Evolutionary conservation across 805 yeast genomes (phyloP).

Genomic region (Yarrowia alimentaria): DNA sequence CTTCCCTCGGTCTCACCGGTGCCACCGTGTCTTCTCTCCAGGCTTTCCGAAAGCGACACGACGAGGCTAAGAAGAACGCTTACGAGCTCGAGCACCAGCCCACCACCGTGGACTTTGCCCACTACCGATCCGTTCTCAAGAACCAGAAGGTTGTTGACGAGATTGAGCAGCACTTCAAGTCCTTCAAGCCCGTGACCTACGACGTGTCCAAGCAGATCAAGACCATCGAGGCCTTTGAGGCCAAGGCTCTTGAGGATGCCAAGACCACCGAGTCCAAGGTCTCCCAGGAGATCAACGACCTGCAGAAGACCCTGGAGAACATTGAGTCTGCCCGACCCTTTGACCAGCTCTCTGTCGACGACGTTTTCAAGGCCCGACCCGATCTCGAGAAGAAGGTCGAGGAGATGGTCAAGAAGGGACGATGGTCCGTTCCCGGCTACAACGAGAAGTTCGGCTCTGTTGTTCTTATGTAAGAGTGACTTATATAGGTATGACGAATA

Average conservation of each 20-base stretch:
- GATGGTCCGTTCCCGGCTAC: slow-evolving; percentile 98
- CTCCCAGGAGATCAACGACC: slow-evolving; percentile 75
- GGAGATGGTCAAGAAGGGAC: slow-evolving; percentile 93
- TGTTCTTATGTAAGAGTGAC: slow-evolving; percentile 69
- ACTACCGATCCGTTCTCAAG: slow-evolving; percentile 77
- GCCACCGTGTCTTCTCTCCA: slow-evolving; percentile 83
- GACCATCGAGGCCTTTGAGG: slow-evolving; percentile 89
- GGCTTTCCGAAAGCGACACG: slow-evolving; percentile 96
- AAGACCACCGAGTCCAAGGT: slow-evolving; percentile 88
- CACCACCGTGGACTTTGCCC: slow-evolving; percentile 72
- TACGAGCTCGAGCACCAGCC: slow-evolving; percentile 69
- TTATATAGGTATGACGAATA: background rate
- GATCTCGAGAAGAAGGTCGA: slow-evolving; percentile 94
- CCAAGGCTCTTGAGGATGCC: slow-evolving; percentile 94
- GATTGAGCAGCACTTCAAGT: slow-evolving; percentile 70
- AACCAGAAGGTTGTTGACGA: slow-evolving; percentile 76
- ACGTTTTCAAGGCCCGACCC: slow-evolving; percentile 92
- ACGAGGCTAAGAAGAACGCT: slow-evolving; percentile 88
- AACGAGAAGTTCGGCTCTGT: slow-evolving; percentile 97
- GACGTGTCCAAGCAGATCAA: slow-evolving; percentile 87
- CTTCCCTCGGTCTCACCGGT: slow-evolving; percentile 89
- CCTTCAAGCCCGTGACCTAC: slow-evolving; percentile 79
- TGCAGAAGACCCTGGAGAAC: slow-evolving; percentile 84
- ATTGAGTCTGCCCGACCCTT: slow-evolving; percentile 97
- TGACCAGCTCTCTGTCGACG: slow-evolving; percentile 94